Evolutionary conservation across 2,329 filamentous ascomycete species (phyloP), one percentile per base, ranked within the genome.

Genomic region (Monosporascus cannonballus): DNA sequence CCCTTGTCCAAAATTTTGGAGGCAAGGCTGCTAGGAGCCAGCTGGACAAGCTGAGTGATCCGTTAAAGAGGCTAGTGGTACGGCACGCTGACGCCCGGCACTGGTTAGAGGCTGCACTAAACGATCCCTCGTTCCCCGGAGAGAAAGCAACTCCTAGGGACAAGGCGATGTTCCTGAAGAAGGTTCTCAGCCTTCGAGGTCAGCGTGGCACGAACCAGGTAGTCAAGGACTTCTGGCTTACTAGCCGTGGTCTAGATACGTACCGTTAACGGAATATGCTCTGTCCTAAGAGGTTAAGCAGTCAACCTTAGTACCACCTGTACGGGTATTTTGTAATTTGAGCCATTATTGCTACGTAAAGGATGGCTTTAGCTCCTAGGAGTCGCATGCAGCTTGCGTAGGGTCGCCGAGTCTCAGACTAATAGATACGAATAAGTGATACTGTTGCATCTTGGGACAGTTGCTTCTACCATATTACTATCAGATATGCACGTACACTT

Each of bases 161-260:
- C 38, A 89, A 86, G 68, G 69, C 69, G 2, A 58, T 80, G 11
- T 90, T 89, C 61, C 62, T 89, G 36, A 83, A 85, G 65, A 87
- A 85, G 63, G 65, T 91, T 9, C 71, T 86, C 34, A 83, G 83
- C 63, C 71, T 89, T 36, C 76, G 87, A 39, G 87, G 87, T 7
- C 75, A 79, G 1, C 76, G 79, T 56, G 72, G 76, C 48, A 89
- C 86, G 3, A 88, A 85, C 57, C 78, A 84, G 51, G 75, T 88
- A 1, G 81, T 89, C 3, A 79, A 81, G 54, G 85, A 89, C 30
- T 90, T 90, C 64, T 91, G 86, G 84, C 70, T 89, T n/a, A 75
- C 78, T 2, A 85, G 84, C 56, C 75, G 86, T 9, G 42, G 42
- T 14, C 7, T 46, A 27, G 24, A 46, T 25, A 25, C 42, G 22